phyloP scores from a whole-genome alignment of 2,329 filamentous ascomycete genomes.

The Teratosphaeria pseudoeucalypti region DNA sequence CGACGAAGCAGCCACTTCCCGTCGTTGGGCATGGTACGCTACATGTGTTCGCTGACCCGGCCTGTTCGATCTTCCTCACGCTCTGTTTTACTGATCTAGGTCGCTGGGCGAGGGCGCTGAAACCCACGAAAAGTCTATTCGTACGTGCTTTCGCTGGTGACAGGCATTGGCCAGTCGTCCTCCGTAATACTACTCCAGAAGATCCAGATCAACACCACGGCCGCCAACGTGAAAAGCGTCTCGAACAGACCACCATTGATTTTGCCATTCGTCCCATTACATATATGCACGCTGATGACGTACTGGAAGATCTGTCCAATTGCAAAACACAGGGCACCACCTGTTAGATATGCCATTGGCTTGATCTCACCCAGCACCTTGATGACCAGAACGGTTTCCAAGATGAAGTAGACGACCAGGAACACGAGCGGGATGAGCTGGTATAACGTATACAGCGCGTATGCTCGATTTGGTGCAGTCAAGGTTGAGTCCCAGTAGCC shows the following conservation, averaged over 20 bases:
- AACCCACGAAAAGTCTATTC: background rate
- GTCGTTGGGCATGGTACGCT: background rate
- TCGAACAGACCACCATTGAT: constrained; percentile 92
- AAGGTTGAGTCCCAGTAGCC: constrained; percentile 55
- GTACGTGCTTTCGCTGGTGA: constrained; percentile 24
- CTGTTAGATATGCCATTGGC: constrained; percentile 80
- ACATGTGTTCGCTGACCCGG: background rate
- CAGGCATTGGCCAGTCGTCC: constrained; percentile 78
- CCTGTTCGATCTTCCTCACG: background rate
- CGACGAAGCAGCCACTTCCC: background rate
- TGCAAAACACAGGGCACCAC: constrained; percentile 71
- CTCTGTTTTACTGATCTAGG: background rate
- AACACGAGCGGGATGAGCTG: constrained; percentile 82
- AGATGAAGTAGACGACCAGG: constrained; percentile 72
- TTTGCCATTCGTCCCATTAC: constrained; percentile 67
- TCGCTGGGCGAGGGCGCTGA: too few species aligned
- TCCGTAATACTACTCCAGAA: constrained; percentile 99
- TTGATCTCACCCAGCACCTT: constrained; percentile 76
- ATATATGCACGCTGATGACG: constrained; percentile 82
- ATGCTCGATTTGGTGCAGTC: constrained; percentile 50
- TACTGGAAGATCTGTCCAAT: constrained; percentile 95
- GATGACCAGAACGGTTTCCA: constrained; percentile 76
- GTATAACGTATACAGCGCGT: constrained; percentile 88
- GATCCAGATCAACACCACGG: constrained; percentile 75
- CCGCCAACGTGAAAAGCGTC: constrained; percentile 78